Percentiles rank a stretch among this genome's conserved stretches.
Conservation (phyloP, 192 early-diverging fungal genomes). For the Rhizoclosmatium globosum region DNA sequence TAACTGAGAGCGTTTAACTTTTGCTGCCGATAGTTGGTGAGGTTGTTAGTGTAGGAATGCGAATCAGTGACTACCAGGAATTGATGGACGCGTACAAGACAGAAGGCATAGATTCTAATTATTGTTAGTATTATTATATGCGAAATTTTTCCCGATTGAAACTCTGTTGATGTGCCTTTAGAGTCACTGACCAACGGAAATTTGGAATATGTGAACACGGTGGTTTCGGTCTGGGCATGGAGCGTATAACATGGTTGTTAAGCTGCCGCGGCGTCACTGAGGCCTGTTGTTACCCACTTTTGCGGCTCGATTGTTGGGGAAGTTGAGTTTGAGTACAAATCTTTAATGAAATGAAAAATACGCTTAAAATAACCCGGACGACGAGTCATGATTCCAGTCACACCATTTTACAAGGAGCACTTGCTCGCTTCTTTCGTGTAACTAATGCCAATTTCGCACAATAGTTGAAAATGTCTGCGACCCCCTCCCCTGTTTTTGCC, state of each 20-base stretch:
- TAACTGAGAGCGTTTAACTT: conserved; percentile 97
- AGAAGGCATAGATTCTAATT: conserved; percentile 89
- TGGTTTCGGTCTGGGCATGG: conserved; percentile 96
- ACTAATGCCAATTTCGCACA: conserved; percentile 68
- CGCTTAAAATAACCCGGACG: too few relatives aligned
- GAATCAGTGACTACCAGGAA: conserved; percentile 86
- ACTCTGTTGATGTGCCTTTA: conserved; percentile 15
- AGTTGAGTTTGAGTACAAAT: too few relatives aligned
- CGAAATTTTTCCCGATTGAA: conserved; percentile 30
- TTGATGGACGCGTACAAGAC: conserved; percentile 84
- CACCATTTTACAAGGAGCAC: conserved; percentile 20
- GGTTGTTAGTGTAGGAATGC: conserved; percentile 98
- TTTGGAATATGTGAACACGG: conserved; percentile 96
- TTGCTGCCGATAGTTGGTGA: conserved; percentile 98
- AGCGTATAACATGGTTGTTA: conserved; percentile 96
- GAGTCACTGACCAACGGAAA: conserved; percentile 96
- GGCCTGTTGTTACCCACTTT: conserved; percentile 89
- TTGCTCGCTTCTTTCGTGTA: conserved; percentile 8
- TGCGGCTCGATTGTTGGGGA: conserved; percentile 39
- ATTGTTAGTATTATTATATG: conserved; percentile 88
- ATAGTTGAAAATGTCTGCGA: conserved; percentile 68
- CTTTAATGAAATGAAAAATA: too few relatives aligned
- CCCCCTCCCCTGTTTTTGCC: conserved; percentile 75
- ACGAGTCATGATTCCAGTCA: neutral
- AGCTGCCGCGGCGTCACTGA: conserved; percentile 91